These are phyloP conservation scores for Blastocystis sp. DNA, from an alignment of 352 stramenopile genomes.

Conservation along the genomic window DNA sequence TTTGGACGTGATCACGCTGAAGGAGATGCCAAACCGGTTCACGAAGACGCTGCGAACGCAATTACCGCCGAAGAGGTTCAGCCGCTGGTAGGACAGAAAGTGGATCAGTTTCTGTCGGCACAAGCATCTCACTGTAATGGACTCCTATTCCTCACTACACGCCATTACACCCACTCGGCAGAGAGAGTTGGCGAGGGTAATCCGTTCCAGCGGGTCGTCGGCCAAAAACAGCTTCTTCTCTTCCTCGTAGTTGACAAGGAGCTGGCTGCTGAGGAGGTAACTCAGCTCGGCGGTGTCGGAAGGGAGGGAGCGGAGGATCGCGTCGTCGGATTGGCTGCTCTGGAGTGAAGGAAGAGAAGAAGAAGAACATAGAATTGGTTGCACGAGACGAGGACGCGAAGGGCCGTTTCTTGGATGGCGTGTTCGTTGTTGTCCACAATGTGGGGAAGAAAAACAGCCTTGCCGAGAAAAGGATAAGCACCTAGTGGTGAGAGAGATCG, in stretches of 20 bases:
- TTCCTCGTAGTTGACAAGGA: slow-evolving; percentile 5
- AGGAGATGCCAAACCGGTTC: background rate
- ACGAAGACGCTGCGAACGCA: background rate
- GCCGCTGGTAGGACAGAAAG: background rate
- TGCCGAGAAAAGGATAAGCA: background rate
- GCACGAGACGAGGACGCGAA: background rate
- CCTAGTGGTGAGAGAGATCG: background rate
- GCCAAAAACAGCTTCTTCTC: background rate
- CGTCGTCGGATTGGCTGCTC: background rate
- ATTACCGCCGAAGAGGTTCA: slow-evolving; percentile 33
- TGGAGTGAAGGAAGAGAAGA: background rate
- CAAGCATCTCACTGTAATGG: background rate
- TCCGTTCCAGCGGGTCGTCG: background rate
- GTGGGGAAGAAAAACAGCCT: background rate
- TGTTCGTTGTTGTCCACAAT: too few species aligned
- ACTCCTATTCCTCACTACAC: background rate
- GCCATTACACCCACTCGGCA: background rate
- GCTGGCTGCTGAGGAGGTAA: slow-evolving; percentile 16
- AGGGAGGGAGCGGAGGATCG: background rate
- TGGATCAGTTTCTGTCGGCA: background rate
- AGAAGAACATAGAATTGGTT: slow-evolving; percentile 2
- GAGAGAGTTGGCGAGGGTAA: background rate
- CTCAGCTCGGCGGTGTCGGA: background rate
- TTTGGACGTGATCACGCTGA: slow-evolving; percentile 22
- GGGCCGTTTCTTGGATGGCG: background rate